These are phyloP conservation scores for Xylaria flabelliformis DNA, from an alignment of 495 filamentous ascomycete genomes.

Conservation along the genomic window DNA sequence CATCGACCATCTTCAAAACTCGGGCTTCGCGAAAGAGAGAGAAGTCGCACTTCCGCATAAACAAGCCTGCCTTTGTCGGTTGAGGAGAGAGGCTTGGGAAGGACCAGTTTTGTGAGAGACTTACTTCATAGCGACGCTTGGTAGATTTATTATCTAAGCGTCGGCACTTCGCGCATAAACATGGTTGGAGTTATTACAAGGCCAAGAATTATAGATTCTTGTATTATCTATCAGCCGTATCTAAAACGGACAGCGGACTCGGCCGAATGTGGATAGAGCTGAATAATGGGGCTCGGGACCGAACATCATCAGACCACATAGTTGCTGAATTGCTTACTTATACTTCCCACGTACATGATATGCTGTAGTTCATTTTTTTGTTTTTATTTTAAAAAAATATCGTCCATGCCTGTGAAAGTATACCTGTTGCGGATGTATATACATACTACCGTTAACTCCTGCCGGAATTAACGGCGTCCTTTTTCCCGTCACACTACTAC, in stretches of 20 bases:
- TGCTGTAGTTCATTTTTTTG: no score
- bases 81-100: constrained; percentile 83
- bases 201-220: neutral
- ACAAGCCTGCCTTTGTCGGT: constrained; percentile 84
- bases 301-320: neutral
- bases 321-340: neutral
- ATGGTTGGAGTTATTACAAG: neutral
- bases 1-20: constrained; percentile 72
- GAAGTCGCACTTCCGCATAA: constrained; percentile 93
- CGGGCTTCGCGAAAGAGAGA: constrained; percentile 87
- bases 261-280: neutral
- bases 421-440: no score
- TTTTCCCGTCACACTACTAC: no score
- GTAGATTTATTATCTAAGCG: neutral
- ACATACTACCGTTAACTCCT: no score
- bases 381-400: no score
- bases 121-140: neutral
- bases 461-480: no score
- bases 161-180: constrained; percentile 5
- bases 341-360: neutral
- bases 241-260: neutral
- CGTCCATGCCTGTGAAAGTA: no score
- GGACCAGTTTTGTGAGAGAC: constrained; percentile 66
- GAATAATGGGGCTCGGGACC: constrained; percentile 14
- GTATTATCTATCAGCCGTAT: neutral